phyloP scores from a whole-genome alignment of 345 rosid genomes.

The Orychophragmus violaceus region DNA sequence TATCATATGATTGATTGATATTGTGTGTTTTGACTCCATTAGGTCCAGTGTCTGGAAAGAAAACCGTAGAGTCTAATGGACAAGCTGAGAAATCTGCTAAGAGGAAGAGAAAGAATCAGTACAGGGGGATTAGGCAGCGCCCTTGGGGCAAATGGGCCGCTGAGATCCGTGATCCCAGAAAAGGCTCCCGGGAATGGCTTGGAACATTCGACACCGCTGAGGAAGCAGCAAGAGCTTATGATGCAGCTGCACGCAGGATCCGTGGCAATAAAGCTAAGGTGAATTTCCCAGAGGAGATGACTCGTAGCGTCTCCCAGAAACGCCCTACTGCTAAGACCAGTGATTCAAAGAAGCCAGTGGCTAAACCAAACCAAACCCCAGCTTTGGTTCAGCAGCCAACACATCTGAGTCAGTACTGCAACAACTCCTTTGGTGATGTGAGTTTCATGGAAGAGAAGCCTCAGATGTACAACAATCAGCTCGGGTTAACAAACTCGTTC shows the following conservation, averaged over 20 bases:
- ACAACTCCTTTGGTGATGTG: conserved; percentile 42
- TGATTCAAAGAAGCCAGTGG: conserved; percentile 35
- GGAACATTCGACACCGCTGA: conserved; percentile 98
- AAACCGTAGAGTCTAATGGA: conserved; percentile 38
- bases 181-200: conserved; percentile 93
- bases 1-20: background rate
- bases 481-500: conserved; percentile 37
- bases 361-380: conserved; percentile 28
- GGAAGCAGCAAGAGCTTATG: conserved; percentile 96
- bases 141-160: conserved; percentile 99
- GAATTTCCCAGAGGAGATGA: conserved; percentile 60
- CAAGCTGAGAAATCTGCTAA: conserved; percentile 64
- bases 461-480: conserved; percentile 40
- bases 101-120: conserved; percentile 92
- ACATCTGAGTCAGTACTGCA: conserved; percentile 23
- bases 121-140: conserved; percentile 89
- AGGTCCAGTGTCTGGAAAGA: conserved; percentile 46
- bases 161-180: conserved; percentile 94
- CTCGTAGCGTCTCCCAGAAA: conserved; percentile 37
- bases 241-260: conserved; percentile 77
- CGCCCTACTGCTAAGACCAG: conserved; percentile 37
- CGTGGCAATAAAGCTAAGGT: conserved; percentile 82
- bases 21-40: conserved; percentile 15
- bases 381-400: conserved; percentile 21
- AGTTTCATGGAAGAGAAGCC: conserved; percentile 72